Conservation (phyloP, 1,139 yeast genomes). For the Taphrina pruni region DNA sequence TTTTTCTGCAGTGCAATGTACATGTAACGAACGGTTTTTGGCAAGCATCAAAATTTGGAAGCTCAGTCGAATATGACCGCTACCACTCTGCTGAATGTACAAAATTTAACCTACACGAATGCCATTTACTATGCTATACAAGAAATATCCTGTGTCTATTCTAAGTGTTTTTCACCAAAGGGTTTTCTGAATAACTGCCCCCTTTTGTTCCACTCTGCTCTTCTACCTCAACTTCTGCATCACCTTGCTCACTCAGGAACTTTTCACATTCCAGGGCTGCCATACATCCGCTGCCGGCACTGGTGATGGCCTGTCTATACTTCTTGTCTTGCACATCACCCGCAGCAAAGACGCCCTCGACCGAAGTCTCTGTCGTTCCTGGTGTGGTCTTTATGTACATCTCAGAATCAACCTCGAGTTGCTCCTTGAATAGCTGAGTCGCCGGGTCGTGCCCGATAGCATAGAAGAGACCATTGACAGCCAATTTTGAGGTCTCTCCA, state of each 20-base stretch:
- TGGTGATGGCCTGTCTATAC: constrained; percentile 98
- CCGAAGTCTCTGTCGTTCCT: constrained; percentile 85
- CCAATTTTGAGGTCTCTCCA: constrained; percentile 68
- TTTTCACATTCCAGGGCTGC: constrained; percentile 96
- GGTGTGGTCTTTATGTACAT: constrained; percentile 90
- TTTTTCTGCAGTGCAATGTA: no score
- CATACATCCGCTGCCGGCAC: constrained; percentile 99
- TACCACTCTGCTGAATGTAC: no score
- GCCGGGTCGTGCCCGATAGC: constrained; percentile 99
- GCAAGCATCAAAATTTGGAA: no score
- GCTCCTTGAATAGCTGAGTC: constrained; percentile 75
- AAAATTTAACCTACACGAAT: neutral
- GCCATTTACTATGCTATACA: constrained; percentile 3
- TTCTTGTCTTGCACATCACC: constrained; percentile 98
- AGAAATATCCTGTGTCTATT: neutral
- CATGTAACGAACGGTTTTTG: no score
- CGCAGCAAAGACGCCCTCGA: constrained; percentile 94
- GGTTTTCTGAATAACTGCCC: constrained; percentile 35
- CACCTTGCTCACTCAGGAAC: constrained; percentile 73
- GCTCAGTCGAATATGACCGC: neutral
- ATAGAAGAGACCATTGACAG: constrained; percentile 90
- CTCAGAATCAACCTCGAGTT: constrained; percentile 79
- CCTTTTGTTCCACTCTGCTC: constrained; percentile 24
- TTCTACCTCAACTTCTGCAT: constrained; percentile 38
- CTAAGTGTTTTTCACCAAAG: constrained; percentile 35